These are phyloP conservation scores for Verbena officinalis DNA, from an alignment of 257 asterid genomes.

Conservation along the genomic window DNA sequence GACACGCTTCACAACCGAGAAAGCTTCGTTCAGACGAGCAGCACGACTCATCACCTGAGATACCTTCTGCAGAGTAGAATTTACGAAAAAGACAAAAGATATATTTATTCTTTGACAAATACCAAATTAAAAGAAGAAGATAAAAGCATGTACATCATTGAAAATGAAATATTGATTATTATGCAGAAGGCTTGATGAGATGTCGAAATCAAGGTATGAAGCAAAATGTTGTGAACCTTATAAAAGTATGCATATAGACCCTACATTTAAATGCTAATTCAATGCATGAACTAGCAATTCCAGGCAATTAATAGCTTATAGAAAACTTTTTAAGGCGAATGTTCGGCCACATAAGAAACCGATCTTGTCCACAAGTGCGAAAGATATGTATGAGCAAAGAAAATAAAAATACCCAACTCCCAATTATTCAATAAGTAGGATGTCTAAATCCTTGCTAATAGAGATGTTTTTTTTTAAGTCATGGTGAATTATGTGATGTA, in stretches of 20 bases:
- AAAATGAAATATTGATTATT: background rate
- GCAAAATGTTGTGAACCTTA: background rate
- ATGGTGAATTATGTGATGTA: constrained; percentile 9
- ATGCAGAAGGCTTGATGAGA: background rate
- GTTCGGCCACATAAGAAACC: constrained; percentile 24
- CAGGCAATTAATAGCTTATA: constrained; percentile 15
- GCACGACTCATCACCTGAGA: constrained; percentile 93
- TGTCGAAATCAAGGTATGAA: constrained; percentile 3
- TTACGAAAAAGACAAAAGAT: background rate
- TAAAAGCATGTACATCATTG: background rate
- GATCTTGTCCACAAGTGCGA: constrained; percentile 29
- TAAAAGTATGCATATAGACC: background rate
- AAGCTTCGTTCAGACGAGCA: constrained; percentile 90
- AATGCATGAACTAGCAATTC: constrained; percentile 34
- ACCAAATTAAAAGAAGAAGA: too few relatives aligned
- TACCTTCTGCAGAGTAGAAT: constrained; percentile 61
- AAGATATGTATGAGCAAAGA: constrained; percentile 15
- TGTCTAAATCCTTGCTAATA: background rate
- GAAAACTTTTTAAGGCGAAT: constrained; percentile 17
- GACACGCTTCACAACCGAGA: constrained; percentile 85
- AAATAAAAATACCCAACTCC: background rate
- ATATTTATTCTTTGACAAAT: background rate
- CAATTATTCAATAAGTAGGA: background rate
- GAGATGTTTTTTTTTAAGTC: background rate
- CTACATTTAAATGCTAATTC: constrained; percentile 21